Evolutionary conservation across 2,329 filamentous ascomycete species (phyloP), one percentile per base, ranked within the genome.

Genomic region (Colletotrichum salicis): DNA sequence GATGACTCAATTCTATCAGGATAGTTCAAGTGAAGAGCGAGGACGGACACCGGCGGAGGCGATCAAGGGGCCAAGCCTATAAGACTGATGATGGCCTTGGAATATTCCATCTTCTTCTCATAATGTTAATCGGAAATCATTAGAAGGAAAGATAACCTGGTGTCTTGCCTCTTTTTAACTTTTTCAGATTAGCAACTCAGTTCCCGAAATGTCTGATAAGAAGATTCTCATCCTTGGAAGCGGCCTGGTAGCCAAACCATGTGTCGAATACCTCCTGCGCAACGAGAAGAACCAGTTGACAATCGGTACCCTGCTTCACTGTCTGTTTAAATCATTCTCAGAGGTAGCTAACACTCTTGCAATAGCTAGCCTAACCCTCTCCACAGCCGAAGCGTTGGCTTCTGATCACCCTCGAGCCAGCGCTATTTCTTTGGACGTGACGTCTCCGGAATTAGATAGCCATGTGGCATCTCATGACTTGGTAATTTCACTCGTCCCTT

Each of bases 401-500:
- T 58, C 37, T 0, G 55, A 54, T 15, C 61, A 64, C 1, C 19
- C 57, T 15, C 57, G 62, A 19, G 19, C 67, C 15, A 59, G 2
- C 7, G 58, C 73, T 1, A 74, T 76, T 24, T 64, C 61, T 19
- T 73, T 77, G 10, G 74, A 75, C 12, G 75, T 77, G 13, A 35
- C 22, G 1, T 75, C 75, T 1, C 27, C 62, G 2, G 72, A 74
- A 1, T 63, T 78, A 4, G 71, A 77, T n/a, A 1, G 5, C 2
- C 33, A 65, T 2, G 61, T 78, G 2, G 64, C 74, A 0, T 27
- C 45, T 15, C 73, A 77, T 29, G 71, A 77, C 48, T 24, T 77
- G 11, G 74, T 78, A 19, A 71, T 79, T 6, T 77, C 75, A 1
- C 75, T 78, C 11, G 74, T 79, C 3, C 77, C 77, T 0, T 78